Base-by-base conservation (phyloP, 345 rosid genomes). In the Eutrema heterophyllum region DNA sequence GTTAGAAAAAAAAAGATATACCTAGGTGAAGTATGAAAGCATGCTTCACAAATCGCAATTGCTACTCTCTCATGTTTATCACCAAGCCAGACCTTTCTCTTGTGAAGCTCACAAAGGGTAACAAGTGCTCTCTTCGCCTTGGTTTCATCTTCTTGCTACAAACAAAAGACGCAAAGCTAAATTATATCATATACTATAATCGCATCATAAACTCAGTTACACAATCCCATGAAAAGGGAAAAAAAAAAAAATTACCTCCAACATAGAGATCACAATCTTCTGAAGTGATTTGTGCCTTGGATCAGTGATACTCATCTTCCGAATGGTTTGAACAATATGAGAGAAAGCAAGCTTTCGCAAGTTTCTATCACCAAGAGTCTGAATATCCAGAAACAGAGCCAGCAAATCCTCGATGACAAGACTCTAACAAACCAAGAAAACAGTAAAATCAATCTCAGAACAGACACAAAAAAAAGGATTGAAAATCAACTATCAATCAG, bases 11-110 rank as follows among this genome's bases (percentile, higher is more conserved):
- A 27, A 58, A 13, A 70, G 3, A 27, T 32, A 64, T 74, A 92
- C 99, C 97, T 84, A 32, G 97, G 83, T 39, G 96, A 85, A 29
- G 91, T 65, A 84, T 95, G 97, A 72, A 92, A 95, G 75, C 98
- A 92, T 0, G 97, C 97, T 68, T 61, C 84, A 79, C 99, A 95
- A 76, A 95, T 87, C 3, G 98, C 91, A 86, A 92, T 87, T 21
- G 97, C 89, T 29, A 97, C 90, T 83, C 96, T 89, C 10, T 90
- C 96, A 72, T 95, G 86, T 77, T 85, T 86, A 64, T 92, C 94
- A 77, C 93, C 81, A 72, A 84, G 83, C 99, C 99, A 95, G 24
- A 89, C 88, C 80, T 86, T 90, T 78, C 85, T 88, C 64, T 91
- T 77, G 51, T 85, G 97, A 74, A 92, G 91, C 69, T 85, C 96